A percentile compares a stretch with the other conserved stretches of the same genome.
These are phyloP conservation scores for Diaporthe vaccinii DNA, from an alignment of 2,329 filamentous ascomycete genomes.

Conservation along the genomic window DNA sequence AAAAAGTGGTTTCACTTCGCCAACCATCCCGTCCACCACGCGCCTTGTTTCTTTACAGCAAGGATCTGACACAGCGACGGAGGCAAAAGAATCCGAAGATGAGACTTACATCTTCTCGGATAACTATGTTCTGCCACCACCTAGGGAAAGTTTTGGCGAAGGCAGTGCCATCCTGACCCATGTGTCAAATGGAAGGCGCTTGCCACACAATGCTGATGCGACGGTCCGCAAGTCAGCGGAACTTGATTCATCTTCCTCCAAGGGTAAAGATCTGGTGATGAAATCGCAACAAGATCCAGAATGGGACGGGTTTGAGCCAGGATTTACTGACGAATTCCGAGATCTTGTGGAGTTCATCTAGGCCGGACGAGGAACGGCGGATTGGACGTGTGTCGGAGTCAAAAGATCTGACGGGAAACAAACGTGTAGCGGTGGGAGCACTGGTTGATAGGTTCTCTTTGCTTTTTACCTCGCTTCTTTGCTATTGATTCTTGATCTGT, in stretches of 20 bases:
- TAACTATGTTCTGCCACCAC: background rate
- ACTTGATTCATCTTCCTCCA: background rate
- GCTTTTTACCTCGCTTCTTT: background rate
- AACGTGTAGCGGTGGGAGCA: too few relatives aligned
- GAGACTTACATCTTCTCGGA: constrained; percentile 5
- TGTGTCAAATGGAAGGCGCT: background rate
- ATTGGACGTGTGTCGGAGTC: background rate
- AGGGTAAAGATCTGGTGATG: background rate
- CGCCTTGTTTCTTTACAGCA: background rate
- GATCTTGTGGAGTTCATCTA: constrained; percentile 39
- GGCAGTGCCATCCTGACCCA: background rate
- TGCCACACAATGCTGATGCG: background rate
- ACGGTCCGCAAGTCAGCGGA: background rate
- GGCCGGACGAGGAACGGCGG: background rate
- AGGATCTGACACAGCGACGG: too few relatives aligned
- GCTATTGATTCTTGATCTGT: background rate
- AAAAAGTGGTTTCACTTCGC: background rate
- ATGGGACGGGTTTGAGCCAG: constrained; percentile 37
- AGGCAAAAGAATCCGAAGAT: background rate
- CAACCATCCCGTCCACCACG: background rate
- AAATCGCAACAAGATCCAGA: background rate
- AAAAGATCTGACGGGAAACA: too few relatives aligned
- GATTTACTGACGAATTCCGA: constrained; percentile 32
- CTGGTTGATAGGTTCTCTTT: background rate
- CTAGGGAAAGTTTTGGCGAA: background rate